phyloP scores from a whole-genome alignment of 202 grass and related monocot species.

The Thinopyrum obtusiflorum region DNA sequence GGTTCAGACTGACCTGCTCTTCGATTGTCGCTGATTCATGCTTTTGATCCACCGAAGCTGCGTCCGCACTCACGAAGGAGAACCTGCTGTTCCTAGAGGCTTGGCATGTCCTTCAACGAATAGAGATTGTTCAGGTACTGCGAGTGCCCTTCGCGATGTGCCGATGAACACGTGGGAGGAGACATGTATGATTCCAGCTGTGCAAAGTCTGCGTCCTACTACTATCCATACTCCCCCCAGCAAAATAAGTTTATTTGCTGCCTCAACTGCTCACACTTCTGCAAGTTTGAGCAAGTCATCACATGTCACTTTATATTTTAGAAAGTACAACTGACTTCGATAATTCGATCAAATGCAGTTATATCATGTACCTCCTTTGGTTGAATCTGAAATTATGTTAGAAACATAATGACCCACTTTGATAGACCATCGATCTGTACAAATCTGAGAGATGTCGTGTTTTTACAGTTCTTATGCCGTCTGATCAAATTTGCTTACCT shows the following conservation, averaged over 20 bases:
- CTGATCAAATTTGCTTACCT: slow-evolving; percentile 19
- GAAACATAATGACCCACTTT: background rate
- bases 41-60: slow-evolving; percentile 31
- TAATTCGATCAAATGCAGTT: background rate
- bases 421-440: background rate
- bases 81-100: slow-evolving; percentile 97
- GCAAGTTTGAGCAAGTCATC: background rate
- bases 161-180: slow-evolving; percentile 92
- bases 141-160: slow-evolving; percentile 69
- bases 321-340: background rate
- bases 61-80: slow-evolving; percentile 80
- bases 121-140: slow-evolving; percentile 95
- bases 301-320: background rate
- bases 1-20: background rate
- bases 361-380: background rate
- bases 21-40: background rate
- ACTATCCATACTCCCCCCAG: too few relatives aligned
- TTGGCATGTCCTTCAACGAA: slow-evolving; percentile 95
- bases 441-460: background rate
- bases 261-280: too few relatives aligned
- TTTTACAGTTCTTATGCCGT: background rate
- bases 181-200: slow-evolving; percentile 52
- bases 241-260: too few relatives aligned
- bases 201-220: too few relatives aligned
- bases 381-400: background rate